Evolutionary conservation across 768 basidiomycete genomes (phyloP), one percentile per base, ranked within the genome.

Genomic region (Psilocybe cubensis): DNA sequence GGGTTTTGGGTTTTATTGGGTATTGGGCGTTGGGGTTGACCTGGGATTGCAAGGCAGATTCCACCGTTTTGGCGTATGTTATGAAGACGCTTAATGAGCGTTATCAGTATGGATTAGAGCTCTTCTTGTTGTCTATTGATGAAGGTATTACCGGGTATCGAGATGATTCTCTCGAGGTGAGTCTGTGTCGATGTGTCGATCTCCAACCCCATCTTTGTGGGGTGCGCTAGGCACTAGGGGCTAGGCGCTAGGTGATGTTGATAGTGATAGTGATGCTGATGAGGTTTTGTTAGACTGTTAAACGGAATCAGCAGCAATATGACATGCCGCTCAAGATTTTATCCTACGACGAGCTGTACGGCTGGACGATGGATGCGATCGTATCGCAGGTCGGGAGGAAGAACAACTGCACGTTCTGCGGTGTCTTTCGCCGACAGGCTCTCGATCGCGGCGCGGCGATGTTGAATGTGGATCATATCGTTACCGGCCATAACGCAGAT

Each of bases 341-440:
- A 23, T 93, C 92, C 1, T 99, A 99, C 61, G 88, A 94, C 60
- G 96, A 98, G 66, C 82, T 98, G 4, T 99, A 98, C 64, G 97
- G 97, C 17, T 98, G 97, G 96, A 98, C 96, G 1, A 99, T 99
- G 96, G 97, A 99, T 65, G 83, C 85, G 14, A 92, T 99, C 54
- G 96, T 99, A 44, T 82, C 87, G n/a, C 88, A 96, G 71, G 86
- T 98, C 23, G 97, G 97, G 28, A 87, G 85, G 76, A 97, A 97
- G 81, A 98, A 97, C 66, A 99, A 98, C 66, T 99, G 97, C 73
- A 99, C 97, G 0, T 99, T 98, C 74, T 99, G 97, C 66, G 97
- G 97, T 18, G 97, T 99, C 2, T 99, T 99, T 69, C 81, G 97
- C 54, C 82, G 97, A 43, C 97, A 98, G 70, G 97, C 97, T 0